phyloP scores from a whole-genome alignment of 352 stramenopile genomes.

The Pythium rhizo-oryzae region DNA sequence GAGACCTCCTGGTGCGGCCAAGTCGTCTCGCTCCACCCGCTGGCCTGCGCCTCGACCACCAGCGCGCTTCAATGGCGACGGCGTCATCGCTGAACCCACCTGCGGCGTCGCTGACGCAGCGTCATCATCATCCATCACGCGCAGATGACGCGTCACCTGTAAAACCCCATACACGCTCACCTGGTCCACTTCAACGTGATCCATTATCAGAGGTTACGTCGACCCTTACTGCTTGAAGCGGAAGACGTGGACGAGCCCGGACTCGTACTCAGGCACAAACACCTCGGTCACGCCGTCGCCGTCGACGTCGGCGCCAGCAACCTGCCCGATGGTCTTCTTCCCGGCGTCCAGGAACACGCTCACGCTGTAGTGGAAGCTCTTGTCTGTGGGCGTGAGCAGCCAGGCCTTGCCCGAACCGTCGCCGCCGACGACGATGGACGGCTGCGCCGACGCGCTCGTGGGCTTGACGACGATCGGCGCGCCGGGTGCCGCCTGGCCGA shows the following conservation, averaged over 20 bases:
- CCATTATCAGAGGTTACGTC: not conserved
- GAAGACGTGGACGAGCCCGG: constrained; percentile 25
- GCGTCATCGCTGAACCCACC: constrained; percentile 13
- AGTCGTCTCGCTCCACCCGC: too few species aligned
- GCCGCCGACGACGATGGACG: constrained; percentile 25
- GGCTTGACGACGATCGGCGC: constrained; percentile 23
- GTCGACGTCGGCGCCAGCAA: constrained; percentile 17
- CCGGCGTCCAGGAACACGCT: constrained; percentile 25
- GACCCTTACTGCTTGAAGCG: too few species aligned
- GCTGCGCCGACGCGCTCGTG: constrained; percentile 6
- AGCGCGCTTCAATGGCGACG: not conserved
- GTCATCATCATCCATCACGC: constrained; percentile 9
- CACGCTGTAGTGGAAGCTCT: constrained; percentile 22
- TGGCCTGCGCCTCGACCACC: too few species aligned
- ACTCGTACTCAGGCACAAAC: constrained; percentile 29
- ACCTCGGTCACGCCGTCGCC: constrained; percentile 25
- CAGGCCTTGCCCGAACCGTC: constrained; percentile 23
- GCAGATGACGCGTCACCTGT: constrained; percentile 15
- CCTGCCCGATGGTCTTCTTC: constrained; percentile 26
- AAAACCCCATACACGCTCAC: not conserved
- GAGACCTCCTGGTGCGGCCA: too few species aligned
- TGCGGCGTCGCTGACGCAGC: constrained; percentile 8
- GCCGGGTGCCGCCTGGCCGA: constrained; percentile 21
- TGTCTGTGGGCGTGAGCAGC: constrained; percentile 26
- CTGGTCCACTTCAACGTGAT: constrained; percentile 10